phyloP scores from a whole-genome alignment of 441 rosid species.

The Arabidopsis lyrata region DNA sequence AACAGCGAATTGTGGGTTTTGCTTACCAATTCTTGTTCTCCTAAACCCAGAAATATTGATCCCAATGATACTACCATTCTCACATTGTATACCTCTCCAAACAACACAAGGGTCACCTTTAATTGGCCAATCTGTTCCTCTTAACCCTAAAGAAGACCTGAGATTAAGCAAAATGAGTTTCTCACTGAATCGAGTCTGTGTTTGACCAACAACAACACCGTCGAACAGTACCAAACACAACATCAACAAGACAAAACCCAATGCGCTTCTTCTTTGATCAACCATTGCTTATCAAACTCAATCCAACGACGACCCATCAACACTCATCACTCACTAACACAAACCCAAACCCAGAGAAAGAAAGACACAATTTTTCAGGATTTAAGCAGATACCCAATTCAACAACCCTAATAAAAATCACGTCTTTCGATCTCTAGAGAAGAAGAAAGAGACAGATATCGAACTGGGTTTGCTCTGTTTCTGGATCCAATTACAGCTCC shows the following conservation, averaged over 20 bases:
- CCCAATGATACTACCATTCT: slow-evolving; percentile 65
- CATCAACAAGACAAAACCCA: slow-evolving; percentile 49
- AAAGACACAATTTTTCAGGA: slow-evolving; percentile 1
- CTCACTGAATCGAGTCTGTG: slow-evolving; percentile 56
- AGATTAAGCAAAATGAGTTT: slow-evolving; percentile 68
- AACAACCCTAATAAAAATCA: slow-evolving; percentile 47
- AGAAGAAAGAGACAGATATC: slow-evolving; percentile 37
- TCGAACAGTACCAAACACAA: slow-evolving; percentile 50
- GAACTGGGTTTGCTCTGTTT: slow-evolving; percentile 30
- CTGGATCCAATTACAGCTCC: slow-evolving; percentile 44
- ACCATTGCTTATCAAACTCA: slow-evolving; percentile 60
- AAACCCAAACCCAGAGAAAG: not conserved
- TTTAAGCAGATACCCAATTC: slow-evolving; percentile 18
- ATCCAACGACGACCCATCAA: slow-evolving; percentile 33
- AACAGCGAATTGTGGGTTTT: slow-evolving; percentile 70
- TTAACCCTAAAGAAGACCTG: slow-evolving; percentile 89
- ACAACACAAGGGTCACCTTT: slow-evolving; percentile 74
- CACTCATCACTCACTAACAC: slow-evolving; percentile 35
- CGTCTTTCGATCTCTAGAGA: slow-evolving; percentile 28
- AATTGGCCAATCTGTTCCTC: slow-evolving; percentile 84
- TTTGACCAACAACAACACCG: slow-evolving; percentile 59
- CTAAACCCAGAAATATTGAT: slow-evolving; percentile 84
- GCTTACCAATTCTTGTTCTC: slow-evolving; percentile 78
- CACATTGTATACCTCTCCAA: slow-evolving; percentile 83
- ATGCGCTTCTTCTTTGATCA: slow-evolving; percentile 51